These are phyloP conservation scores for Penstemon eatonii DNA, from an alignment of 257 asterid species.

Conservation along the genomic window DNA sequence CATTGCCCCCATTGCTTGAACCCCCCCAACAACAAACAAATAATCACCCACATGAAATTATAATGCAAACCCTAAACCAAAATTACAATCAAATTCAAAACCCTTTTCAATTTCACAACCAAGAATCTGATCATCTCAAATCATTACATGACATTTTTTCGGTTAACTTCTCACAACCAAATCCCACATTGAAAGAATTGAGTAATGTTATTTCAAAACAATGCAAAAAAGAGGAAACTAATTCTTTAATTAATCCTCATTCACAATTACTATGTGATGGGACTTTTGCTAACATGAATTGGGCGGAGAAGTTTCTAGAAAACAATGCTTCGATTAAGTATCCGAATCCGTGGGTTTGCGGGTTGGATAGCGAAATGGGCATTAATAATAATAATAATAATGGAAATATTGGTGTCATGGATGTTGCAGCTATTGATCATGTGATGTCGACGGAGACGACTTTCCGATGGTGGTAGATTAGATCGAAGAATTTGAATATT, in stretches of 20 bases:
- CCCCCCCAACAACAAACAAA: slow-evolving; percentile 29
- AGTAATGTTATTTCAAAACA: slow-evolving; percentile 42
- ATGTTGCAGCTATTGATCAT: slow-evolving; percentile 35
- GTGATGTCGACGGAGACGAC: slow-evolving; percentile 49
- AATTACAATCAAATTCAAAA: slow-evolving; percentile 22
- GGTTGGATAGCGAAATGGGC: slow-evolving; percentile 31
- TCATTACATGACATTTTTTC: slow-evolving; percentile 31
- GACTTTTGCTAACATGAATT: slow-evolving; percentile 22
- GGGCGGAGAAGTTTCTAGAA: slow-evolving; percentile 26
- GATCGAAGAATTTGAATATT: not conserved
- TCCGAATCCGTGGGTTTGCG: slow-evolving; percentile 35
- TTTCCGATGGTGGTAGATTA: slow-evolving; percentile 50
- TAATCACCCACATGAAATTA: slow-evolving; percentile 27
- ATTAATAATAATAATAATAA: slow-evolving; percentile 25
- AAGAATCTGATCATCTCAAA: slow-evolving; percentile 37
- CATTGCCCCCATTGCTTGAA: slow-evolving; percentile 52
- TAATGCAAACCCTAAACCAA: slow-evolving; percentile 34
- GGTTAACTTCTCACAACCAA: slow-evolving; percentile 12
- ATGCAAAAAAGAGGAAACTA: slow-evolving; percentile 39
- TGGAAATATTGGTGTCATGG: slow-evolving; percentile 17
- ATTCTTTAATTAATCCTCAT: slow-evolving; percentile 13
- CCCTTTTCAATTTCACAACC: slow-evolving; percentile 32
- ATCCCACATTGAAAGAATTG: slow-evolving; percentile 40
- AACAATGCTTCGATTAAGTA: slow-evolving; percentile 20
- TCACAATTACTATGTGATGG: slow-evolving; percentile 32